phyloP scores from a whole-genome alignment of 495 filamentous ascomycete species.

The Lepidopterella palustris region DNA sequence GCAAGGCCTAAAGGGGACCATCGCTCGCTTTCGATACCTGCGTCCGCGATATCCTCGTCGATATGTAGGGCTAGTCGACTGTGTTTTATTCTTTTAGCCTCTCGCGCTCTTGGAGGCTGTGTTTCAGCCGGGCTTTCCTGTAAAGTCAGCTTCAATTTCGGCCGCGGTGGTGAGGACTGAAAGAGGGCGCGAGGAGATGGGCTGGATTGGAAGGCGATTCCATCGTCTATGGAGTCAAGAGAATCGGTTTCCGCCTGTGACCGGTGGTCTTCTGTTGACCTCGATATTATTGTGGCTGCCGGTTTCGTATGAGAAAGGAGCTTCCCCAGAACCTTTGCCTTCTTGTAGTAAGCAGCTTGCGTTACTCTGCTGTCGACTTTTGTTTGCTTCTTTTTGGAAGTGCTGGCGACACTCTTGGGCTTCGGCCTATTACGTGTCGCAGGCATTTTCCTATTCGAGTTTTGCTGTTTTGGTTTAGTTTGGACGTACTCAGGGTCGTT shows the following conservation, averaged over 20 bases:
- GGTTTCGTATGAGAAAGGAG: neutral
- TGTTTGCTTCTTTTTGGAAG: neutral
- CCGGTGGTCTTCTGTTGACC: too few relatives aligned
- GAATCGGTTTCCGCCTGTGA: neutral
- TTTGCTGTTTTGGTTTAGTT: neutral
- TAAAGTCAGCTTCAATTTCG: neutral
- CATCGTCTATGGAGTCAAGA: neutral
- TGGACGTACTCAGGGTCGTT: neutral
- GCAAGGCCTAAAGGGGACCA: neutral
- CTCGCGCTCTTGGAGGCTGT: neutral
- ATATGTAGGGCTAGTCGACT: neutral
- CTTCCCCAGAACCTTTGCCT: neutral
- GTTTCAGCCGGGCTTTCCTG: neutral
- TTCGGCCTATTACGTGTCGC: neutral
- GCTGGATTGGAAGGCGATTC: neutral
- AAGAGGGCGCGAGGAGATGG: neutral
- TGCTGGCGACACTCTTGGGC: neutral
- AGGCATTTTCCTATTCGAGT: neutral
- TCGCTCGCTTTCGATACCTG: neutral
- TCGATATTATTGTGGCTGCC: too few relatives aligned
- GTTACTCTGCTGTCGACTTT: neutral
- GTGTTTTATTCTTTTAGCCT: neutral
- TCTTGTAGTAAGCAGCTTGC: neutral
- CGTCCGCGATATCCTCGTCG: neutral
- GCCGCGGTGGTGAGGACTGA: neutral